Conservation (phyloP, 2,329 filamentous ascomycete genomes). For the Colletotrichum sp. region DNA sequence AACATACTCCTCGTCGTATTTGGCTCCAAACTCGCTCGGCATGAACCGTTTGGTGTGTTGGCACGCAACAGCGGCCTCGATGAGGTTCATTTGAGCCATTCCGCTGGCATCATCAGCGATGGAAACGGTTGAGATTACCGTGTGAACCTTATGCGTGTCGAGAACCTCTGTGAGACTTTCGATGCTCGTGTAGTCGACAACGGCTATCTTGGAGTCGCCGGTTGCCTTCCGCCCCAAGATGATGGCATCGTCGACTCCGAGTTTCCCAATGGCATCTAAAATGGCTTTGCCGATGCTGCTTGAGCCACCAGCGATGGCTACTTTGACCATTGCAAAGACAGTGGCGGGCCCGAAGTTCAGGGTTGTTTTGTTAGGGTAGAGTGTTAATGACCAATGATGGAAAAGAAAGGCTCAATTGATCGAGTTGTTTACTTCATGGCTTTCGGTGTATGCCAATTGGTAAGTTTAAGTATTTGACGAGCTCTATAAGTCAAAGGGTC, state of each 20-base stretch:
- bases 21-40: not conserved
- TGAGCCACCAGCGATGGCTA: not conserved
- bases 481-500: not conserved
- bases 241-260: not conserved
- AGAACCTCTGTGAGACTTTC: accelerated
- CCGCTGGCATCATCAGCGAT: not conserved
- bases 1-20: not conserved
- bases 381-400: not conserved
- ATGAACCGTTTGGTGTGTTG: not conserved
- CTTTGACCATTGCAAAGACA: not conserved
- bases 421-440: no score
- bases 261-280: not conserved
- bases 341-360: not conserved
- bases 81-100: not conserved
- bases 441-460: no score
- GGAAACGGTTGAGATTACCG: not conserved
- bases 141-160: not conserved
- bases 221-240: not conserved
- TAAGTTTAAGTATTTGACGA: not conserved
- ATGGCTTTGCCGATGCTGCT: not conserved
- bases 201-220: not conserved
- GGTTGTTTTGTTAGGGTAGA: not conserved
- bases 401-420: no score
- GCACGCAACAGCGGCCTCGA: not conserved
- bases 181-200: not conserved